Base-by-base conservation (phyloP, 805 yeast species). In the Metschnikowia vanudenii region DNA sequence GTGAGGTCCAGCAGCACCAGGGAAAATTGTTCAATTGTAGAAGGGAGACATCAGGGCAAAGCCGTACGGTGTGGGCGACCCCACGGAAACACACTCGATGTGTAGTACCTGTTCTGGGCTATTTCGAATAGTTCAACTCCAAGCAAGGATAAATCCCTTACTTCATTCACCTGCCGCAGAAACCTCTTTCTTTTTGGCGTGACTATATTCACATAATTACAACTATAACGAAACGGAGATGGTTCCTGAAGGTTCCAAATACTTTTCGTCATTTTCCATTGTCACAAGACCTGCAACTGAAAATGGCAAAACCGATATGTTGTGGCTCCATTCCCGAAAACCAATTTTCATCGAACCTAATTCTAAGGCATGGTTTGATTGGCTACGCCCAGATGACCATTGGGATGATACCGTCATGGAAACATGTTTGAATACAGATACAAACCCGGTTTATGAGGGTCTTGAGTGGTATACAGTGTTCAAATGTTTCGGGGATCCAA, bases 31-130 rank as follows among this genome's bases (percentile, higher is more conserved):
- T 90, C 71, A 90, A 90, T 67, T 89, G 96, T 20, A 68, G 94
- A 17, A 67, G 68, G 30, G 96, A 89, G 52, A 76, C 84, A 6
- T 56, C 88, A 11, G 55, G 57, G 0, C 70, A 73, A 4, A 63
- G 67, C 1, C 72, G 75, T 36, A 67, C 73, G 18, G 63, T 84
- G 34, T 90, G 96, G 96, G 69, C 69, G 6, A 50, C 69, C 1
- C 70, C 79, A 4, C 65, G 74, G 32, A 65, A 73, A 19, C 64
- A 65, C 8, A 67, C 69, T 4, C 68, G 96, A 32, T 90, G 96
- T 61, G 82, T 84, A 1, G 79, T 89, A 0, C 92, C 96, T 0
- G 75, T 87, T 33, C 77, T 79, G 56, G 97, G 97, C 0, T 91
- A 91, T 63, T 91, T 79, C 59, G 97, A 91, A 64, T 91, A 97